These are phyloP conservation scores for Agastache rugosa DNA, from an alignment of 257 asterid species.

Conservation along the genomic window DNA sequence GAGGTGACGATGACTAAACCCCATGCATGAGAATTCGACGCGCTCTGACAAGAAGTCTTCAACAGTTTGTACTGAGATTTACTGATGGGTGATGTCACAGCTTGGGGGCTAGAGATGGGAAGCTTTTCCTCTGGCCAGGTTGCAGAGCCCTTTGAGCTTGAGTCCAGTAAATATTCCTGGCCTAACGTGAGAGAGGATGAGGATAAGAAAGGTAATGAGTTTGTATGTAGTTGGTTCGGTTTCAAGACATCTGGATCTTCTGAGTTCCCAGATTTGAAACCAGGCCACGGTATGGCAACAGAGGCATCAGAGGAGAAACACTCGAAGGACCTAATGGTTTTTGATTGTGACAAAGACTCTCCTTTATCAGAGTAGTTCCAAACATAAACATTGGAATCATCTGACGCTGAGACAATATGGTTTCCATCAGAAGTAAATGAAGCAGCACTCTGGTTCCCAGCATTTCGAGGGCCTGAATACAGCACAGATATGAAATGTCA, in stretches of 20 bases:
- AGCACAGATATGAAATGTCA: neutral
- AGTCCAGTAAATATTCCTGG: constrained; percentile 58
- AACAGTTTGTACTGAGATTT: constrained; percentile 75
- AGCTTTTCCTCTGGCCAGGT: constrained; percentile 99
- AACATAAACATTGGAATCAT: constrained; percentile 68
- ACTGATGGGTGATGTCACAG: constrained; percentile 42
- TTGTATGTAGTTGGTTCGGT: constrained; percentile 30
- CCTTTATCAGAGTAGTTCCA: constrained; percentile 59
- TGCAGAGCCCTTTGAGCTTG: constrained; percentile 70
- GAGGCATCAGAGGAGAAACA: constrained; percentile 75
- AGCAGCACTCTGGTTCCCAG: constrained; percentile 68
- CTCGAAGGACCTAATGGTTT: constrained; percentile 65
- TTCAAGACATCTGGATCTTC: constrained; percentile 16
- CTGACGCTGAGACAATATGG: constrained; percentile 80
- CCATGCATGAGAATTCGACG: constrained; percentile 77
- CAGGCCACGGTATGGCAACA: constrained; percentile 82
- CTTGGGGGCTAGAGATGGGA: constrained; percentile 49
- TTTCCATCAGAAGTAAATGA: constrained; percentile 75
- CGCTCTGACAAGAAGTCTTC: constrained; percentile 63
- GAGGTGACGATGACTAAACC: constrained; percentile 87
- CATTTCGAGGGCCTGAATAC: constrained; percentile 63
- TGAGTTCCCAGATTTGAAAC: constrained; percentile 34
- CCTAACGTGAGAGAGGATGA: constrained; percentile 53
- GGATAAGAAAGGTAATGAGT: constrained; percentile 56
- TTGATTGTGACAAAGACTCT: constrained; percentile 45